Base-by-base conservation (phyloP, 345 rosid species). In the Aegle marmelos region DNA sequence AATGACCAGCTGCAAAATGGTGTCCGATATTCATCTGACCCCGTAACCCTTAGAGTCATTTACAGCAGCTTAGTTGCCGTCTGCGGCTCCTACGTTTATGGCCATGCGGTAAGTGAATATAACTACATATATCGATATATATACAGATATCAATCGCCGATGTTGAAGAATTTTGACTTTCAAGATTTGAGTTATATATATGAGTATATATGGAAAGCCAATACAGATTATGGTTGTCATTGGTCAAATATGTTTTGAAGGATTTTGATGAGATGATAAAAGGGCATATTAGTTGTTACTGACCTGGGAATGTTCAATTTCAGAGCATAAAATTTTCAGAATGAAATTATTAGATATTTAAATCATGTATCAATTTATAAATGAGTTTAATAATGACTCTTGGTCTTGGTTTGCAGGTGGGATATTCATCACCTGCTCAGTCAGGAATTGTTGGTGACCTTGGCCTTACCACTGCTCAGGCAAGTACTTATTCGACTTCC, bases 401-500 rank as follows among this genome's bases (percentile, higher is more conserved):
- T 31, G 70, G 9, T 28, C 73, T 37, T 6, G 58, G 17, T 75
- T 71, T 61, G 76, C 83, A 90, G 92, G 67, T 81, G 37, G 89
- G 89, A 19, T 83, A 73, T 76, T 86, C 94, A 36, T 86, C 92
- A 2, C 91, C 89, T 7, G 89, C 91, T 5, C 79, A 87, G 82
- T 33, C 73, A 0, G 88, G 84, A 75, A 87, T 87, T 62, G 57
- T 79, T 53, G 79, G 77, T 4, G 90, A 87, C 21, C 65, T 85
- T 28, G 77, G 70, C 83, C 70, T 81, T 33, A 80, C 86, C 2
- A 19, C 66, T 13, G 77, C 83, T 1, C 75, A 78, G 28, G 85
- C 79, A 54, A 73, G 81, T 58, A 6, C 9, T 34, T 5, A 14
- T 17, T 53, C 50, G 4, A 2, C 16, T 41, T 41, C 16, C n/a